Evolutionary conservation across 805 yeast species (phyloP).

Genomic region (Barnettozyma wickerhamii): DNA sequence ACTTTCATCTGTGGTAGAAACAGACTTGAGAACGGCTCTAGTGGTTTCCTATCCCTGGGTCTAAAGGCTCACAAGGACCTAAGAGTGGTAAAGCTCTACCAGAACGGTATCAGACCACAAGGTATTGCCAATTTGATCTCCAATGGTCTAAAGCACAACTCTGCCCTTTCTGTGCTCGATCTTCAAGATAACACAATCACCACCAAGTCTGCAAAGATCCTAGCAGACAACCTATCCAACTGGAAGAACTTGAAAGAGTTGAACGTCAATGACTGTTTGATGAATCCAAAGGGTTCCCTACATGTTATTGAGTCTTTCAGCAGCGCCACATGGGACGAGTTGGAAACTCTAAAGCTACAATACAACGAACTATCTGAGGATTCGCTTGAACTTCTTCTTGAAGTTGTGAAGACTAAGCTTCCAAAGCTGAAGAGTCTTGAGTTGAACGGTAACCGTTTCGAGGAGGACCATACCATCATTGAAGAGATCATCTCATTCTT

Average conservation of each 20-base stretch:
- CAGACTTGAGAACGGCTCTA: constrained; percentile 93
- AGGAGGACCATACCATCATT: constrained; percentile 76
- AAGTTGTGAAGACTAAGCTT: constrained; percentile 49
- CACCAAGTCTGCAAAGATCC: constrained; percentile 52
- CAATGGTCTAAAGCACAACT: constrained; percentile 65
- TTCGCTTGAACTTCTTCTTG: constrained; percentile 55
- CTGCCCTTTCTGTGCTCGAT: constrained; percentile 64
- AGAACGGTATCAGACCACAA: constrained; percentile 94
- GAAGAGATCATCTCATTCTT: constrained; percentile 59
- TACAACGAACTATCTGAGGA: constrained; percentile 78
- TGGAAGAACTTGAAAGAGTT: constrained; percentile 76
- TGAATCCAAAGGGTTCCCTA: constrained; percentile 74
- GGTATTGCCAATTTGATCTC: constrained; percentile 75
- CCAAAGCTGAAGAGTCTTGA: constrained; percentile 65
- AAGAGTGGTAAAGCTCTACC: constrained; percentile 76
- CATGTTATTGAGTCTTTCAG: constrained; percentile 46
- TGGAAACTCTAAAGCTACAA: constrained; percentile 69
- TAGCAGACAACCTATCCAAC: constrained; percentile 52
- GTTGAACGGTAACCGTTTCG: constrained; percentile 89
- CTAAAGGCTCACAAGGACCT: constrained; percentile 74
- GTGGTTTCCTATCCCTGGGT: constrained; percentile 79
- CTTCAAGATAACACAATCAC: constrained; percentile 96
- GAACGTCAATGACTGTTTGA: constrained; percentile 83
- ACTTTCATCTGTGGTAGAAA: constrained; percentile 97
- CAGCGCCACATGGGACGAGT: constrained; percentile 32